Base-by-base conservation (phyloP, 768 basidiomycete species). In the Boletus patriciae region DNA sequence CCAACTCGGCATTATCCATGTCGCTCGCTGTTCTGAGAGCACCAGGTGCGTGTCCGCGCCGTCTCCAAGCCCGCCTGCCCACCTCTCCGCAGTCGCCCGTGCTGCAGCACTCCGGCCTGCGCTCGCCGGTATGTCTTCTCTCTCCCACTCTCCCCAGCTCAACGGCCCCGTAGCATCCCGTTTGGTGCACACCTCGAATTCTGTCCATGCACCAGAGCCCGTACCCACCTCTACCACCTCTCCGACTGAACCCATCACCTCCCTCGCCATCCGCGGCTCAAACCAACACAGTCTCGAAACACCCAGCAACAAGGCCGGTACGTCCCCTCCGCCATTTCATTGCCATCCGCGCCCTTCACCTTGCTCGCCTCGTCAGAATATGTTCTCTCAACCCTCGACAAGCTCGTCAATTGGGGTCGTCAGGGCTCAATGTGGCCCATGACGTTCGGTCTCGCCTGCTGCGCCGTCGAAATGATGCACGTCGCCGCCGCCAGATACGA, bases 371-470 rank as follows among this genome's bases (percentile, higher is more conserved):
- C 2, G 42, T 13, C 65, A 94, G 97, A 99, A 76, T 98, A 98
- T 80, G 95, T 98, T 2, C 78, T 98, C 48, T 93, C 95, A 1
- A 96, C 94, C 0, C 76, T 97, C 52, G 97, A 99, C 79, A 98
- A 98, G 76, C 81, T 98, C 18, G 88, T 88, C 66, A 98, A 98
- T 73, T 98, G 97, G 97, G 96, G 89, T 10, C 79, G 95, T 52
- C 96, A 98, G 76, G 88, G 96, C 56, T 96, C 94, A 40, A 96
- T 98, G 86, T 98, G 97, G 97, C 97, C 97, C 11, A 98, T 98
- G 95, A 98, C 95, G 48, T 95, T 91, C 73, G 93, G 96, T 76
- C 84, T 99, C 50, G 97, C 97, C 6, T 99, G 97, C 74, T 99
- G 97, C 73, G 97, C 97, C 23, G 97, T 99, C 33, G 97, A 99